Conservation (phyloP, 768 basidiomycete genomes). For the Suillus fuscotomentosus region DNA sequence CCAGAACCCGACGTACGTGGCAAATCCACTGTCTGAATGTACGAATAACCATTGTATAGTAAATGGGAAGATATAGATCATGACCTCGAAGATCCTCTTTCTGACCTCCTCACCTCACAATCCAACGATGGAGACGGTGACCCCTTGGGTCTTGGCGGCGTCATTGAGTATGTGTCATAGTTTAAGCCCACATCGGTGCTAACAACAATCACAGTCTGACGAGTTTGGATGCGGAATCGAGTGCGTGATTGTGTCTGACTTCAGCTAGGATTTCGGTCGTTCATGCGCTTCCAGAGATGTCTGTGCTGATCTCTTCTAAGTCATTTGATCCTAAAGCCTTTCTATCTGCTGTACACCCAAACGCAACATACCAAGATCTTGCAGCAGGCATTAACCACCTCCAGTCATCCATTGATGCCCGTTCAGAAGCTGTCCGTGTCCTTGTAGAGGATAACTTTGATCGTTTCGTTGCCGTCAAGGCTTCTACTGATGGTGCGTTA, state of each 20-base stretch:
- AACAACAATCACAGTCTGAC: slow-evolving; percentile 41
- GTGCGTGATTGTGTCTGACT: slow-evolving; percentile 42
- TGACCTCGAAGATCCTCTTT: slow-evolving; percentile 75
- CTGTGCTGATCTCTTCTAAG: slow-evolving; percentile 86
- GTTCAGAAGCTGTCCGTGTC: slow-evolving; percentile 91
- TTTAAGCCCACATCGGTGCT: slow-evolving; percentile 5
- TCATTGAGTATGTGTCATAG: slow-evolving; percentile 50
- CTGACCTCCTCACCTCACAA: slow-evolving; percentile 61
- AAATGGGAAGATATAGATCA: slow-evolving; percentile 91
- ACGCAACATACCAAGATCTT: slow-evolving; percentile 93
- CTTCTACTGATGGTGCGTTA: slow-evolving; percentile 83
- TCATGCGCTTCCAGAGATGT: slow-evolving; percentile 52
- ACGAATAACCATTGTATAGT: slow-evolving; percentile 34
- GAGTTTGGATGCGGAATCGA: slow-evolving; percentile 76
- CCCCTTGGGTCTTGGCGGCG: slow-evolving; percentile 73
- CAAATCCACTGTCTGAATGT: not conserved
- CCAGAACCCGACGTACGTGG: slow-evolving; percentile 67
- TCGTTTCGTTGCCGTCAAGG: slow-evolving; percentile 95
- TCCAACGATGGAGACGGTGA: slow-evolving; percentile 66
- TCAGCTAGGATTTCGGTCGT: slow-evolving; percentile 4
- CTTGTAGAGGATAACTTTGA: slow-evolving; percentile 98
- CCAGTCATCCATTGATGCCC: slow-evolving; percentile 77
- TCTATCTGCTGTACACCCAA: slow-evolving; percentile 87
- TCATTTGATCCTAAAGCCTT: slow-evolving; percentile 96
- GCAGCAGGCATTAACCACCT: slow-evolving; percentile 73